These are phyloP conservation scores for Metschnikowia corniflorae DNA, from an alignment of 805 yeast genomes.

Conservation along the genomic window DNA sequence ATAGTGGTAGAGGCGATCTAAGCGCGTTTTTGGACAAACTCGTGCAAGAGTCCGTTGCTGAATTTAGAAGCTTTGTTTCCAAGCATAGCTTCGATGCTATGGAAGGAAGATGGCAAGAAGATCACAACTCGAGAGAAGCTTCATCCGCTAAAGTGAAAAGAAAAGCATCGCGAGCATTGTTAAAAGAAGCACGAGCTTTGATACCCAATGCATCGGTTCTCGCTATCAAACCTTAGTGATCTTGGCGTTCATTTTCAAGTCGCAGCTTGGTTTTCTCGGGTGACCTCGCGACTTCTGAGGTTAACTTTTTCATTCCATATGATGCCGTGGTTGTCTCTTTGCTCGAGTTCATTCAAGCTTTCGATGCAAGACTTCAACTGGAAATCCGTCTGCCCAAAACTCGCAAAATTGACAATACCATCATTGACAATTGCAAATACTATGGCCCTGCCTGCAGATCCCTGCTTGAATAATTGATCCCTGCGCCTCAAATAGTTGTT, in stretches of 20 bases:
- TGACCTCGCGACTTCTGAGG: too few relatives aligned
- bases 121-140: not conserved
- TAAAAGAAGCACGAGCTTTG: not conserved
- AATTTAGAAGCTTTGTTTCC: slow-evolving; percentile 4
- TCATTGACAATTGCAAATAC: slow-evolving; percentile 70
- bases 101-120: slow-evolving; percentile 4
- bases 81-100: slow-evolving; percentile 1
- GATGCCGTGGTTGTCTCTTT: slow-evolving; percentile 12
- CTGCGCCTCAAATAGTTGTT: slow-evolving; percentile 27
- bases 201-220: too few relatives aligned
- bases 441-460: slow-evolving; percentile 44
- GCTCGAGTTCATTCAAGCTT: slow-evolving; percentile 10
- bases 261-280: too few relatives aligned
- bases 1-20: slow-evolving; percentile 1
- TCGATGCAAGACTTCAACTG: slow-evolving; percentile 17
- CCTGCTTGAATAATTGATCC: slow-evolving; percentile 48
- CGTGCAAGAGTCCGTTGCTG: slow-evolving; percentile 7
- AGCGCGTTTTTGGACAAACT: slow-evolving; percentile 3
- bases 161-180: not conserved
- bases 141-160: not conserved
- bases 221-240: too few relatives aligned
- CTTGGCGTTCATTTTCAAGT: too few relatives aligned
- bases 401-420: slow-evolving; percentile 70
- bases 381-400: slow-evolving; percentile 50
- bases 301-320: slow-evolving; percentile 15